These are phyloP conservation scores for Trichoderma sp. DNA, from an alignment of 2,329 filamentous ascomycete species.

Conservation along the genomic window DNA sequence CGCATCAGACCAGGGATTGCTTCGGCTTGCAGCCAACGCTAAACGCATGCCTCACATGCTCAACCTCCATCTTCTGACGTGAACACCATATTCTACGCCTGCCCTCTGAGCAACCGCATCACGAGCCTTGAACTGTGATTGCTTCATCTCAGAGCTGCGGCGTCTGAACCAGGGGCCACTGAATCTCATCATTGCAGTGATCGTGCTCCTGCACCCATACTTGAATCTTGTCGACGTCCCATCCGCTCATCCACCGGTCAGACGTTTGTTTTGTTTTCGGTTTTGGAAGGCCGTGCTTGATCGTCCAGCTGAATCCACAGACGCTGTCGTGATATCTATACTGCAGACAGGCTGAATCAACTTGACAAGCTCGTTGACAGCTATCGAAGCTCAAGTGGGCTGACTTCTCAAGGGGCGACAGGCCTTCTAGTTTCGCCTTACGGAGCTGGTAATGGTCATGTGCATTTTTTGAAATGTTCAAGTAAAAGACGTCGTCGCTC, in stretches of 20 bases:
- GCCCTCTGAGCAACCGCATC: background rate
- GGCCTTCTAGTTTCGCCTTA: constrained; percentile 38
- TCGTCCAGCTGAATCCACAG: constrained; percentile 40
- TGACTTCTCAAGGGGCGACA: constrained; percentile 42
- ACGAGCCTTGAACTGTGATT: constrained; percentile 5
- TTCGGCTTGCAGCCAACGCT: background rate
- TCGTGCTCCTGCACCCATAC: constrained; percentile 43
- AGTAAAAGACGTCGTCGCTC: constrained; percentile 48
- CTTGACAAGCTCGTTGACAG: constrained; percentile 50
- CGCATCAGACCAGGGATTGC: background rate
- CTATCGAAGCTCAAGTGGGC: constrained; percentile 47
- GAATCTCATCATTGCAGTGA: constrained; percentile 33
- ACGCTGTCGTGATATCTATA: constrained; percentile 44
- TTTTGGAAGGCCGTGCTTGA: constrained; percentile 44
- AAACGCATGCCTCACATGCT: constrained; percentile 3
- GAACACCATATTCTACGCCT: background rate
- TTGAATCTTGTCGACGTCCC: constrained; percentile 45
- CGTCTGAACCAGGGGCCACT: constrained; percentile 12
- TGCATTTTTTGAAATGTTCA: constrained; percentile 36
- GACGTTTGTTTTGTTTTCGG: constrained; percentile 34
- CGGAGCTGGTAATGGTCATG: constrained; percentile 38
- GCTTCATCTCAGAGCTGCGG: background rate
- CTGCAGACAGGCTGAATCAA: constrained; percentile 43
- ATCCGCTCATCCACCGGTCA: constrained; percentile 44
- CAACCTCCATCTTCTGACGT: background rate